Evolutionary conservation across 768 basidiomycete genomes (phyloP).

Genomic region (Cyathus striatus): DNA sequence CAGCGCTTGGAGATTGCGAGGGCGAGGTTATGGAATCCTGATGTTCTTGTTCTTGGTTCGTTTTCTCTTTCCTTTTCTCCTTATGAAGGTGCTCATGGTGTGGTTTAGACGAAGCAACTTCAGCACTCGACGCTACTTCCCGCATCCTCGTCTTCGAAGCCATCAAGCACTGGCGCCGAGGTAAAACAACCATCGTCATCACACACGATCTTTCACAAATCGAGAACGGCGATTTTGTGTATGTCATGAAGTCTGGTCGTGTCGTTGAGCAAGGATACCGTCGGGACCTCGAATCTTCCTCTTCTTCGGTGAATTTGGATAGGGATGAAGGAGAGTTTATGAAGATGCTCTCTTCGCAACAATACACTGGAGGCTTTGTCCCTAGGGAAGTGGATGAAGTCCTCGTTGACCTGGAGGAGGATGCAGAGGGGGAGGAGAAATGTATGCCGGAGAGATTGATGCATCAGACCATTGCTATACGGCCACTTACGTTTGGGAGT

Average conservation of each 20-base stretch:
- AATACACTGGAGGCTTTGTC: slow-evolving; percentile 44
- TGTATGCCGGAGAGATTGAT: slow-evolving; percentile 25
- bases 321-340: slow-evolving; percentile 58
- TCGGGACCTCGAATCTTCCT: slow-evolving; percentile 55
- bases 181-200: slow-evolving; percentile 88
- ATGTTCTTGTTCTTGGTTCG: slow-evolving; percentile 86
- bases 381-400: slow-evolving; percentile 36
- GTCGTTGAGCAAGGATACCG: slow-evolving; percentile 89
- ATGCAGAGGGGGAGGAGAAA: slow-evolving; percentile 29
- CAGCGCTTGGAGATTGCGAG: slow-evolving; percentile 89
- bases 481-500: slow-evolving; percentile 61
- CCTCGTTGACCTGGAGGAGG: slow-evolving; percentile 21
- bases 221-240: slow-evolving; percentile 73
- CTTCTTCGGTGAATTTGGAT: slow-evolving; percentile 2
- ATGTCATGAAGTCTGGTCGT: slow-evolving; percentile 77
- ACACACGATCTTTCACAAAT: slow-evolving; percentile 95
- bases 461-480: slow-evolving; percentile 40
- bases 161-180: slow-evolving; percentile 58
- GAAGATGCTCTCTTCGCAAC: slow-evolving; percentile 58
- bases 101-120: slow-evolving; percentile 69
- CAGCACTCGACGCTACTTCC: slow-evolving; percentile 81
- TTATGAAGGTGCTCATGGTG: slow-evolving; percentile 22
- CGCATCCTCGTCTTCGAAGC: slow-evolving; percentile 81
- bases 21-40: slow-evolving; percentile 79
- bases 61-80: slow-evolving; percentile 9